A percentile compares a stretch with the other conserved stretches of the same genome.
Evolutionary conservation across 1,284 basidiomycete species (phyloP).

Genomic region (Phaffia rhodozyma): DNA sequence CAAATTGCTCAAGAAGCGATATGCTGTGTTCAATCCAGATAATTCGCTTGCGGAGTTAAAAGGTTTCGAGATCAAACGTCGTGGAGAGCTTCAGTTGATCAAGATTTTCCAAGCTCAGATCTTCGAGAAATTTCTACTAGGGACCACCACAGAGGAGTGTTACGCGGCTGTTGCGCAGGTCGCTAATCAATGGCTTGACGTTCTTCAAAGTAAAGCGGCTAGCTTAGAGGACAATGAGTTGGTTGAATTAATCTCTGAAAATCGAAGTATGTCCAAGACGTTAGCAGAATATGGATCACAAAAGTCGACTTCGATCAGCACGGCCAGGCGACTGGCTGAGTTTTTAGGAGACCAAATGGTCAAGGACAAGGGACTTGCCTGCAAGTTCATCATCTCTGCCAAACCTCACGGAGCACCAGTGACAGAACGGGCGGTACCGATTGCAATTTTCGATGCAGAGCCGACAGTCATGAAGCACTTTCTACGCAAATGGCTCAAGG

Average conservation of each 20-base stretch:
- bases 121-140: constrained; percentile 93
- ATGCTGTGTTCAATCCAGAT: constrained; percentile 99
- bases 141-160: constrained; percentile 85
- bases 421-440: constrained; percentile 90
- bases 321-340: constrained; percentile 86
- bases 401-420: constrained; percentile 89
- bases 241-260: constrained; percentile 96
- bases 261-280: constrained; percentile 95
- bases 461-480: constrained; percentile 79
- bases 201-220: constrained; percentile 76
- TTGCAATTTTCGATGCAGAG: constrained; percentile 98
- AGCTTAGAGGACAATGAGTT: constrained; percentile 82
- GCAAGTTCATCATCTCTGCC: constrained; percentile 97
- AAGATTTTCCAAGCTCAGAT: constrained; percentile 99
- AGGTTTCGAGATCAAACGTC: constrained; percentile 97
- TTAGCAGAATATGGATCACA: constrained; percentile 90
- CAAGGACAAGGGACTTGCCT: constrained; percentile 96
- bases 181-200: constrained; percentile 95
- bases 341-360: constrained; percentile 98
- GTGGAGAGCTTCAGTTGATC: constrained; percentile 96
- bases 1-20: constrained; percentile 96
- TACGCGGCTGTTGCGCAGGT: constrained; percentile 88
- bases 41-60: constrained; percentile 94
- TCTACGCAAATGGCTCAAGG: constrained; percentile 92
- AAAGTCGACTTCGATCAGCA: constrained; percentile 97